These are phyloP conservation scores for Setaria italica DNA, from an alignment of 202 grass and related monocot genomes.

Conservation along the genomic window DNA sequence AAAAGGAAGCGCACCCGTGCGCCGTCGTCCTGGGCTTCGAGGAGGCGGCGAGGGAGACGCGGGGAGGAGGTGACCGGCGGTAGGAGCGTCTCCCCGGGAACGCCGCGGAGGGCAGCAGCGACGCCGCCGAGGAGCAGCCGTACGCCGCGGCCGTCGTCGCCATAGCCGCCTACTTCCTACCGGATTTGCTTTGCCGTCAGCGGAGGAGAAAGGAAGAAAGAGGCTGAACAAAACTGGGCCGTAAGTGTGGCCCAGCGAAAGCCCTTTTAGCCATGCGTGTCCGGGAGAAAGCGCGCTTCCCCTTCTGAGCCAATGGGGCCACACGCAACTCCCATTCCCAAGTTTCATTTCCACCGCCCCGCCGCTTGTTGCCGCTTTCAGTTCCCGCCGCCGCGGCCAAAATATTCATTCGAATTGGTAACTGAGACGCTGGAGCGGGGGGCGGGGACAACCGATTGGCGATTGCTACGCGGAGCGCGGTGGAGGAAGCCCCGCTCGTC, in stretches of 20 bases:
- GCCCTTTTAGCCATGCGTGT: too few relatives aligned
- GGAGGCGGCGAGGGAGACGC: conserved; percentile 12
- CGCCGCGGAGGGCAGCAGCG: not conserved
- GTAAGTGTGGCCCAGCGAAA: not conserved
- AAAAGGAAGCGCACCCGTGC: conserved; percentile 20
- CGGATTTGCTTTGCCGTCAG: conserved; percentile 22
- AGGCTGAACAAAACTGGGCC: not conserved
- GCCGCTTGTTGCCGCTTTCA: not conserved
- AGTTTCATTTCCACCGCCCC: not conserved
- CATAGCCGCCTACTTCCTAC: conserved; percentile 31
- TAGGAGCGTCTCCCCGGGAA: not conserved
- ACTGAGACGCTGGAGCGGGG: not conserved
- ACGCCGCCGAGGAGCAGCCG: conserved; percentile 36
- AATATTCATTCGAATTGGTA: conserved; percentile 14
- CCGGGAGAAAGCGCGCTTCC: not conserved
- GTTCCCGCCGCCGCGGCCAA: not conserved
- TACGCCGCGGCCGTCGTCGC: conserved; percentile 27
- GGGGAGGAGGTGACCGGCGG: not conserved
- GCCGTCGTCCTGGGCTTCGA: conserved; percentile 15
- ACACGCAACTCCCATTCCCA: not conserved
- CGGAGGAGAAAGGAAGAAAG: not conserved
- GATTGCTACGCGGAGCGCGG: not conserved
- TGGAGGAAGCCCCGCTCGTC: not conserved
- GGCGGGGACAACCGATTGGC: not conserved
- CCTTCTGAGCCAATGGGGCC: not conserved